Base-by-base conservation (phyloP, 331 rosid genomes). In the Telfairia occidentalis region DNA sequence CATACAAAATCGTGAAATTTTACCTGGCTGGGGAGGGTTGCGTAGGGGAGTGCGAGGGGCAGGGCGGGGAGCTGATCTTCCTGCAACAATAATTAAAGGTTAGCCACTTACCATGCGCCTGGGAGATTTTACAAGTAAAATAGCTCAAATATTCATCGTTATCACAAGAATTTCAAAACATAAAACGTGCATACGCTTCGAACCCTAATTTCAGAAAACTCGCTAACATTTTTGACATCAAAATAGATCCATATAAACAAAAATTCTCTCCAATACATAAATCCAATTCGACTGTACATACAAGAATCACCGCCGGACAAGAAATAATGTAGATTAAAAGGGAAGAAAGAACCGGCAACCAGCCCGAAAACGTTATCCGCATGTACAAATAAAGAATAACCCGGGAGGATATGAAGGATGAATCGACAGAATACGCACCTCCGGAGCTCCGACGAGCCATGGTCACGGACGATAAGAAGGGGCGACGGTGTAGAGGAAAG, bases 381-480 rank as follows among this genome's bases (percentile, higher is more conserved):
- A 46, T 18, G 40, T 3, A 29, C 60, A 18, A 48, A 71, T 48
- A 3, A 48, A 43, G 0, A 46, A 9, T 4, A 2, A 9, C 21
- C 12, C 5, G 42, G 0, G 37, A 13, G 43, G 13, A 66, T 0
- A 21, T 23, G 6, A 21, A 66, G 35, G 34, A 12, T 2, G 5
- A 67, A 40, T 12, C 12, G 12, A 15, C 23, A 37, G 32, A 28
- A 46, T 15, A 48, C 76, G 53, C 0, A 71, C 76, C 76, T 3
- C 76, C 76, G 5, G 76, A 71, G 60, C 75, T 71, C 18, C 76
- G 60, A 50, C 76, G 76, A 71, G 76, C 29, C 76, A 71, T 71
- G 73, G 19, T 67, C 24, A 6, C 11, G 35, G 73, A 42, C 6
- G 21, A 67, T 12, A 6, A 42, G 23, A 42, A 5, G 16, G 9